Evolutionary conservation across 495 filamentous ascomycete species (phyloP), one percentile per base, ranked within the genome.

Genomic region (Lophiotrema nucula): DNA sequence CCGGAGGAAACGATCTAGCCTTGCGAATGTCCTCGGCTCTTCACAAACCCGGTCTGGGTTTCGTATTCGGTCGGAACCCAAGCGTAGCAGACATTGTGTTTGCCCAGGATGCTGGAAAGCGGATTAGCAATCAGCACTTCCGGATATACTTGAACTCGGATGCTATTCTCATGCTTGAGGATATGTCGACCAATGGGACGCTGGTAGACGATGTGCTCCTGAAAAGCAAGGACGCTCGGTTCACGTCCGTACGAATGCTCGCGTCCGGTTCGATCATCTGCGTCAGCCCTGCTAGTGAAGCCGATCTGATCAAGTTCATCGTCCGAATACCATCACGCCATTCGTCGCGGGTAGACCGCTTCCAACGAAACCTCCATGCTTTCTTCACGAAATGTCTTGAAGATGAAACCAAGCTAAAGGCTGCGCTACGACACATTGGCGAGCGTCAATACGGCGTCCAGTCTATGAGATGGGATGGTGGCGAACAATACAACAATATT

Each of bases 111-210:
- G 78, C 81, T 1, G 70, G 76, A 48, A 81, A 72, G 48, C 80
- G 84, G 18, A 76, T 97, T 33, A 96, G 91, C 72, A 96, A 96
- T 67, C 76, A 82, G 12, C 93, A 98, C 66, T 98, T 96, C 69
- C 84, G 89, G 28, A 95, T 98, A 52, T 95, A 85, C 65, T 72
- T 96, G 47, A 97, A 89, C 52, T 72, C 81, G 2, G 80, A 87
- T 43, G 88, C 83, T 11, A 83, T 87, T 39, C 75, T 97, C 62
- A 95, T 98, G 91, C 72, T 97, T 3, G 84, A 95, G 69, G 93
- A 98, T 60, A 79, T 81, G 49, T 97, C 93, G 0, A 95, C 90
- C 0, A 97, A 96, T 60, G 93, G 93, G 21, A 97, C 95, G 5
- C 70, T 88, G 31, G 90, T 98, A 44, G 91, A 95, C 69, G 74